Evolutionary conservation across 148 eudicot species (phyloP), one percentile per base, ranked within the genome.

Genomic region (Diospyros kaki): DNA sequence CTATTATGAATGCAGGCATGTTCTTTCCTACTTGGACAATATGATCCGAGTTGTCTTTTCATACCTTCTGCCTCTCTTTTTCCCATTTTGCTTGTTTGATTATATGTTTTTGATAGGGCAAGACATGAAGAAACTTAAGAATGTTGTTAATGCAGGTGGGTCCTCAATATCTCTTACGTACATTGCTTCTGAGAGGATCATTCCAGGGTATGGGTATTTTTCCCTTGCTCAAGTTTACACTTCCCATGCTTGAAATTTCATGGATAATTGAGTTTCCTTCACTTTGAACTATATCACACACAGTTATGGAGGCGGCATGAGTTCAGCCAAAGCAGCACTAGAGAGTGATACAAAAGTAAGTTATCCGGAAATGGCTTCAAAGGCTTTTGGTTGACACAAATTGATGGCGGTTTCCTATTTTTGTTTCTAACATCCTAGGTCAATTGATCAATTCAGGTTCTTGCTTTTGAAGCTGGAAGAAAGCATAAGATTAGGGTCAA

Each of bases 271-370:
- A 53, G 50, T 8, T 56, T 48, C 15, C 58, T 10, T 69, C 40
- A 75, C 4, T 10, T 43, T 66, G 14, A 48, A 55, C 42, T 9
- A 5, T 70, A 17, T 52, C 13, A 42, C 51, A 65, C 41, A 39
- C 88, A 94, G 98, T 14, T 94, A 94, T 76, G 98, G 98, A 64
- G 98, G 98, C 71, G 98, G 98, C 64, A 94, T 94, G 98, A 94
- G 98, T 81, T 94, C 98, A 64, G 98, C 98, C 17, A 94, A 94
- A 81, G 95, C 98, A 64, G 98, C 95, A n/a, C 81, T 94, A 62
- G 98, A 94, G 87, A 92, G 98, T 82, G 98, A 94, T 77, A 94
- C 97, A 52, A 86, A 73, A 86, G 98, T 91, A 71, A 82, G 84
- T 75, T 66, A 66, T 67, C 18, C 28, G 28, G 28, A 28, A 28